Evolutionary conservation across 768 basidiomycete genomes (phyloP).

Genomic region (Daedalea quercina): DNA sequence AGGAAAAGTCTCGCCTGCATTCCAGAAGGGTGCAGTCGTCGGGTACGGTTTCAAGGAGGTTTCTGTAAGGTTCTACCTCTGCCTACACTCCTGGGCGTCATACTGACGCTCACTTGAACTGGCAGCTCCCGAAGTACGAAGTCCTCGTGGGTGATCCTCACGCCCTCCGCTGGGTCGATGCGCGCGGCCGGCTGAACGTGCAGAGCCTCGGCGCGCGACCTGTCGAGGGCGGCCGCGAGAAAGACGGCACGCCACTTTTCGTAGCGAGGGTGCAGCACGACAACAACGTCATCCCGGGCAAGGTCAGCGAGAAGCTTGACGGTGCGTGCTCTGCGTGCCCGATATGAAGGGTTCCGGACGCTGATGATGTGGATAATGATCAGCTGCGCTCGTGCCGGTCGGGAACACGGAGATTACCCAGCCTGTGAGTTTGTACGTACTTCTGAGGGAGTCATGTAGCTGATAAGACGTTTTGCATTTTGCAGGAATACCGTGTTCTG

Average conservation of each 20-base stretch:
- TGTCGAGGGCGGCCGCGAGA: slow-evolving; percentile 65
- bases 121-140: slow-evolving; percentile 55
- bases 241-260: slow-evolving; percentile 52
- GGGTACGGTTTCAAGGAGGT: slow-evolving; percentile 55
- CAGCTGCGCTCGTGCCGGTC: slow-evolving; percentile 52
- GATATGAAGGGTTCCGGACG: not conserved
- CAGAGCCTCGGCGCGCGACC: slow-evolving; percentile 38
- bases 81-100: too few species aligned
- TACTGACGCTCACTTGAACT: too few species aligned
- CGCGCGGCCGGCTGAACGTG: slow-evolving; percentile 39
- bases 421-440: slow-evolving; percentile 25
- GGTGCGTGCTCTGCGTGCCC: slow-evolving; percentile 26
- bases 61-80: slow-evolving; percentile 36
- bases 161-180: slow-evolving; percentile 52
- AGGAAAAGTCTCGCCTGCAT: slow-evolving; percentile 54
- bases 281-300: slow-evolving; percentile 54
- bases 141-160: slow-evolving; percentile 59
- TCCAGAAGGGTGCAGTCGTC: slow-evolving; percentile 57
- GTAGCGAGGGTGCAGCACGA: slow-evolving; percentile 53
- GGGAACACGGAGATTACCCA: slow-evolving; percentile 45
- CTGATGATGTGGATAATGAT: not conserved
- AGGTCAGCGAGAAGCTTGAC: slow-evolving; percentile 46
- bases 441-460: not conserved
- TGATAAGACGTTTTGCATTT: not conserved
- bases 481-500: slow-evolving; percentile 36